phyloP scores from a whole-genome alignment of 495 filamentous ascomycete species.

The Hypoxylon cercidicola region DNA sequence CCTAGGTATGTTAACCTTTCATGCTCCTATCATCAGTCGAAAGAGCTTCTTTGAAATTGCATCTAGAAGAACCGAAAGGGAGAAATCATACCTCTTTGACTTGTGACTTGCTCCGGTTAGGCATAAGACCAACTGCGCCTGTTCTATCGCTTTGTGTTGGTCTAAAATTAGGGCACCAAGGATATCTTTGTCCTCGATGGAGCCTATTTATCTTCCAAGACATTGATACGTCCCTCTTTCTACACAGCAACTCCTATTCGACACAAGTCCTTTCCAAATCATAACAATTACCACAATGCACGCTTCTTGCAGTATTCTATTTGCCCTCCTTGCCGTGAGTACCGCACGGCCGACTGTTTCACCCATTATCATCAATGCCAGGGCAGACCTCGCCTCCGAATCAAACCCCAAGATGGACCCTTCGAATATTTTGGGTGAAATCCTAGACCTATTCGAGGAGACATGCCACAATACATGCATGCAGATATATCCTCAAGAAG shows the following conservation, averaged over 20 bases:
- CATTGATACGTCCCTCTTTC: neutral
- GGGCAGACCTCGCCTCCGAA: neutral
- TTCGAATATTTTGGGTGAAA: constrained; percentile 6
- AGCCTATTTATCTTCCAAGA: neutral
- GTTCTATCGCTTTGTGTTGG: neutral
- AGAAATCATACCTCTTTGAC: neutral
- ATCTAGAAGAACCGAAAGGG: neutral
- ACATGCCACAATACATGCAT: constrained; percentile 33
- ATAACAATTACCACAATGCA: constrained; percentile 15
- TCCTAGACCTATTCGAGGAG: constrained; percentile 18
- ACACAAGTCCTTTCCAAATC: neutral
- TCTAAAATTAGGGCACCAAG: neutral
- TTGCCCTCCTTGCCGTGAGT: constrained; percentile 14
- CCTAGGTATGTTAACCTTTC: neutral
- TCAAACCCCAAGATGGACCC: neutral
- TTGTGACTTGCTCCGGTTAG: neutral
- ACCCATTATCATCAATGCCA: neutral
- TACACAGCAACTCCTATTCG: neutral
- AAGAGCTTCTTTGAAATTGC: neutral
- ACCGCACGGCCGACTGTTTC: constrained; percentile 14
- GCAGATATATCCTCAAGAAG: constrained; percentile 23
- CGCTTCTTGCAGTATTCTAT: constrained; percentile 13
- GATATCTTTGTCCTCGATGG: neutral
- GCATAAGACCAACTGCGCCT: neutral
- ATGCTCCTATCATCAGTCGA: neutral